A percentile compares a stretch with the other conserved stretches of the same genome.
phyloP scores from a whole-genome alignment of 805 yeast species.

The Nakazawaea holstii region DNA sequence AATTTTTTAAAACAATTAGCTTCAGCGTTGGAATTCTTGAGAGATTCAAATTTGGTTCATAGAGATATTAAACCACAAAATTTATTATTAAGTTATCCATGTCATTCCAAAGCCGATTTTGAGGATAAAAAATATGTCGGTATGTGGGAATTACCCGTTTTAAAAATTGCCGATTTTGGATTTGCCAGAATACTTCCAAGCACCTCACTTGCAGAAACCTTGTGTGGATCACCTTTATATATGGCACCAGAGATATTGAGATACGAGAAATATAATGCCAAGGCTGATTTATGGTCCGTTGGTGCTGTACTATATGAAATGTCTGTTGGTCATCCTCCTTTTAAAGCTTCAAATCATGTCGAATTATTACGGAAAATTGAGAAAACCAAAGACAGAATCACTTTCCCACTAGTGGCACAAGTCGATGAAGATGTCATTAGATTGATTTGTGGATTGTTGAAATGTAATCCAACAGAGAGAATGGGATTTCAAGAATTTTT shows the following conservation, averaged over 20 bases:
- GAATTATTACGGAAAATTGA: slow-evolving; percentile 86
- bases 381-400: slow-evolving; percentile 68
- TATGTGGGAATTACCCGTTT: slow-evolving; percentile 79
- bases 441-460: slow-evolving; percentile 70
- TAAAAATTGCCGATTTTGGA: slow-evolving; percentile 96
- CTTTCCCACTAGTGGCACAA: slow-evolving; percentile 66
- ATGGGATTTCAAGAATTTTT: slow-evolving; percentile 88
- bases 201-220: slow-evolving; percentile 91
- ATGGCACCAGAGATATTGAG: slow-evolving; percentile 98
- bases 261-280: slow-evolving; percentile 93
- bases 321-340: slow-evolving; percentile 96
- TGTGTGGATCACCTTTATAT: slow-evolving; percentile 95
- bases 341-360: slow-evolving; percentile 87
- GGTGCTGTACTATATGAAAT: slow-evolving; percentile 95
- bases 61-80: slow-evolving; percentile 96
- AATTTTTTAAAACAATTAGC: slow-evolving; percentile 86
- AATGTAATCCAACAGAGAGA: slow-evolving; percentile 81
- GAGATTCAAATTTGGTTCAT: slow-evolving; percentile 83
- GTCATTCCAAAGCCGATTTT: slow-evolving; percentile 57
- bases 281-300: slow-evolving; percentile 97
- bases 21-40: slow-evolving; percentile 74
- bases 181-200: slow-evolving; percentile 93
- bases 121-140: slow-evolving; percentile 61
- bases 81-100: slow-evolving; percentile 75
- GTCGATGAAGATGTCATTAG: slow-evolving; percentile 61